Evolutionary conservation across 2,329 filamentous ascomycete genomes (phyloP).

Genomic region (Chaetomiaceae sp.): DNA sequence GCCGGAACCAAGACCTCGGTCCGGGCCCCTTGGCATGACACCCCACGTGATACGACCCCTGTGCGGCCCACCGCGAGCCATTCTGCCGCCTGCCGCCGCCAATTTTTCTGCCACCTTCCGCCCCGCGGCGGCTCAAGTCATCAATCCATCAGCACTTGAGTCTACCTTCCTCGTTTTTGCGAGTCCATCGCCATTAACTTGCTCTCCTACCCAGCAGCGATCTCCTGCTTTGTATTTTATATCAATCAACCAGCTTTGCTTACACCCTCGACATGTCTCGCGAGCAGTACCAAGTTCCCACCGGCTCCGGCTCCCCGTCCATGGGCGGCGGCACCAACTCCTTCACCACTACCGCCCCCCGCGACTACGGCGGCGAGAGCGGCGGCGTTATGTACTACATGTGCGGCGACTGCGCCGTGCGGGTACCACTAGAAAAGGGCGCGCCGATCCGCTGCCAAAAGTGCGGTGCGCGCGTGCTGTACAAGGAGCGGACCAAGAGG

Average conservation of each 20-base stretch:
- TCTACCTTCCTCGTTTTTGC: neutral
- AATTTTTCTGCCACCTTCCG: constrained; percentile 21
- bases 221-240: no score
- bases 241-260: no score
- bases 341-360: constrained; percentile 24
- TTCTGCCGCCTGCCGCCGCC: constrained; percentile 24
- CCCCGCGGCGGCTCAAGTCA: neutral
- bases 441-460: constrained; percentile 84
- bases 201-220: no score
- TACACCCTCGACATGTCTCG: no score
- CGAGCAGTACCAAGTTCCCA: constrained; percentile 73
- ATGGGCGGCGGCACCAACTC: constrained; percentile 23
- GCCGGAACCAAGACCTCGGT: constrained; percentile 9
- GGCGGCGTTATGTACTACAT: constrained; percentile 58
- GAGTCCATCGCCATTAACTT: neutral
- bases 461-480: constrained; percentile 91
- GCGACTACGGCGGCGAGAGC: constrained; percentile 39
- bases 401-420: constrained; percentile 80
- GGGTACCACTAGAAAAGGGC: constrained; percentile 69
- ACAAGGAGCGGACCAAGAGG: constrained; percentile 98
- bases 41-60: neutral
- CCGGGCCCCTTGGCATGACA: neutral
- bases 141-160: neutral
- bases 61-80: neutral
- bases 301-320: constrained; percentile 40